phyloP scores from a whole-genome alignment of 805 yeast species.

The baker's yeast (Saccharomyces cerevisiae) region DNA sequence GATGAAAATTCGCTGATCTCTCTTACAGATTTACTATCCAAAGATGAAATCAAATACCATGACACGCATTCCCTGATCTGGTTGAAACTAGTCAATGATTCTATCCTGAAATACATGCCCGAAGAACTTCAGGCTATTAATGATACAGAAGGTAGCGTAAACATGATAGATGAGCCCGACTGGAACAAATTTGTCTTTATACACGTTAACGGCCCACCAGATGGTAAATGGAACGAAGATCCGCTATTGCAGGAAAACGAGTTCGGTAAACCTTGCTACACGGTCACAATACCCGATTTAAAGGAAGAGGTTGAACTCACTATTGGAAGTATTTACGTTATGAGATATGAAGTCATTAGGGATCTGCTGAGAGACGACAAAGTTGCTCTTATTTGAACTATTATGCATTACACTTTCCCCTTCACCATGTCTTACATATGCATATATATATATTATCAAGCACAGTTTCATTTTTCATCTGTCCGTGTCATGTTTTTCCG shows the following conservation, averaged over 20 bases:
- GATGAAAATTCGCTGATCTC: slow-evolving; percentile 6
- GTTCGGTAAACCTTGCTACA: slow-evolving; percentile 28
- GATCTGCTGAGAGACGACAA: slow-evolving; percentile 35
- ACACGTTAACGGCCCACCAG: slow-evolving; percentile 19
- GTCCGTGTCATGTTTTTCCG: neutral
- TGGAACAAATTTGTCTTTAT: slow-evolving; percentile 71
- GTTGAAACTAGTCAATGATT: slow-evolving; percentile 54
- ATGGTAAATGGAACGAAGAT: slow-evolving; percentile 8
- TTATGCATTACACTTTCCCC: neutral
- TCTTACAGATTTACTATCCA: slow-evolving; percentile 36
- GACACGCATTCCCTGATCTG: slow-evolving; percentile 57
- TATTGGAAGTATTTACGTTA: slow-evolving; percentile 63
- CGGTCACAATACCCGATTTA: slow-evolving; percentile 38
- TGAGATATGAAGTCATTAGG: slow-evolving; percentile 52
- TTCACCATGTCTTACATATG: neutral
- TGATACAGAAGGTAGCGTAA: slow-evolving; percentile 56
- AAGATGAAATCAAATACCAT: slow-evolving; percentile 59
- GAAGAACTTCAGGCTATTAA: slow-evolving; percentile 62
- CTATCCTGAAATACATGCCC: slow-evolving; percentile 64
- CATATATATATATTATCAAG: neutral
- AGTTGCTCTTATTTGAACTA: slow-evolving; percentile 18
- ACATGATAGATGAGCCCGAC: slow-evolving; percentile 78
- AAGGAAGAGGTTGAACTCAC: slow-evolving; percentile 48
- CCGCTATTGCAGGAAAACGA: slow-evolving; percentile 36
- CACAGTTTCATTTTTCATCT: neutral